Evolutionary conservation across 352 stramenopile genomes (phyloP), one percentile per base, ranked within the genome.

Genomic region (Thalassiosira oceanica): DNA sequence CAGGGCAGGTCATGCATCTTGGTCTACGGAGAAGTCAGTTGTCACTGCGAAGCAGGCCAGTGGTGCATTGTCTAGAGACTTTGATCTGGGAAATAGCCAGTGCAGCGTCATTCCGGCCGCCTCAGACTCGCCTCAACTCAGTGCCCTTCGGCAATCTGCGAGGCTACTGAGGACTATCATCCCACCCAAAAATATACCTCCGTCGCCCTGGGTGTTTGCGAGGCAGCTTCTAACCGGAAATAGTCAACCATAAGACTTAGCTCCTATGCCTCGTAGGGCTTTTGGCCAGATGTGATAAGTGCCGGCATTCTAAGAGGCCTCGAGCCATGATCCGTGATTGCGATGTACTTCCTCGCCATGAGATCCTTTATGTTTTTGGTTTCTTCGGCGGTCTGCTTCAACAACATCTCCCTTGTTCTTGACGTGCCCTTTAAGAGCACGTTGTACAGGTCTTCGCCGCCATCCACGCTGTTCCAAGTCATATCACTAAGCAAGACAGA

Each of bases 11-110:
- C 83, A 90, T 72, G 62, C 77, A n/a, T 81, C 62, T 37, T 88
- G 83, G 83, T 79, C 55, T 39, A 90, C 83, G 7, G 80, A 90
- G 55, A 88, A 90, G 55, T 63, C 73, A 24, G 80, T 90, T 0
- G 83, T 90, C 15, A 90, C 83, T 10, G 83, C 69, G 27, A 45
- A 65, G 18, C 83, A 90, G 56, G 83, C 80, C 18, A 80, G 74
- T 18, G 28, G 20, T 39, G 48, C 63, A 15, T 29, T 90, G 10
- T 71, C 70, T 2, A 52, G 36, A 18, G 77, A 88, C 63, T 86
- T 85, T 61, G 52, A 44, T 31, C 39, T 86, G 21, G 48, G 35
- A 31, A 28, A 75, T 27, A 78, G 63, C 36, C 27, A 56, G 20
- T 58, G 52, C 28, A 45, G 64, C 21, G 66, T 90, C 5, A 86